phyloP scores from a whole-genome alignment of 352 stramenopile genomes.

The Globisporangium canariense region DNA sequence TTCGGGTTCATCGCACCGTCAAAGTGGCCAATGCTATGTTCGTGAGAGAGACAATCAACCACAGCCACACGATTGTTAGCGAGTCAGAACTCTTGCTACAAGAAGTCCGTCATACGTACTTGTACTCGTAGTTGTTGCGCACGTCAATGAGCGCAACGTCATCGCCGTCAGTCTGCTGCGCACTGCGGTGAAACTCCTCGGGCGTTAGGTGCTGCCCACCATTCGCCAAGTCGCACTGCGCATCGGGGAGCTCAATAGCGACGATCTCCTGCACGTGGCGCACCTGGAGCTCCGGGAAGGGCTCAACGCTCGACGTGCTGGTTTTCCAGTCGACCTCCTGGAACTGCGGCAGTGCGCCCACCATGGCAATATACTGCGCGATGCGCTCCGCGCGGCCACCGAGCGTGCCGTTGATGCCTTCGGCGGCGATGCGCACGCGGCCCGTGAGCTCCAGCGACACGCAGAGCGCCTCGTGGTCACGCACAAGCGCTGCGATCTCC shows the following conservation, averaged over 20 bases:
- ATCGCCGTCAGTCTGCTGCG: conserved; percentile 17
- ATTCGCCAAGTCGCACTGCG: conserved; percentile 39
- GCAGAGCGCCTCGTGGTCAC: conserved; percentile 48
- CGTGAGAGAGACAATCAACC: not conserved
- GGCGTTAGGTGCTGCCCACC: conserved; percentile 59
- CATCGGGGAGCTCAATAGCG: conserved; percentile 60
- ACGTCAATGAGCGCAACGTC: conserved; percentile 65
- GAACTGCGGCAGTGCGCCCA: conserved; percentile 34
- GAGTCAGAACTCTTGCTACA: too few species aligned
- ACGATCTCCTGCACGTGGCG: conserved; percentile 71
- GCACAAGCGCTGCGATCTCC: conserved; percentile 35
- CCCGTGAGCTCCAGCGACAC: conserved; percentile 50
- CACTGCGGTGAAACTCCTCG: conserved; percentile 51
- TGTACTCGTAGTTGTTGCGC: conserved; percentile 81
- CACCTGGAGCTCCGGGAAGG: conserved; percentile 71
- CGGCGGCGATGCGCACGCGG: conserved; percentile 71
- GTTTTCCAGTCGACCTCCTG: conserved; percentile 84
- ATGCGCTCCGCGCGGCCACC: conserved; percentile 39
- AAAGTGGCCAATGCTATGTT: conserved; percentile 66
- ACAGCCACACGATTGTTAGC: not conserved
- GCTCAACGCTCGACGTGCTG: conserved; percentile 37
- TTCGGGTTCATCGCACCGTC: conserved; percentile 69
- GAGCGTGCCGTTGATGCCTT: conserved; percentile 87
- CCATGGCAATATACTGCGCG: conserved; percentile 59
- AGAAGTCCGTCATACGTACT: conserved; percentile 24